Evolutionary conservation across 768 basidiomycete genomes (phyloP), one percentile per base, ranked within the genome.

Genomic region (Tricholoma hemisulphureum): DNA sequence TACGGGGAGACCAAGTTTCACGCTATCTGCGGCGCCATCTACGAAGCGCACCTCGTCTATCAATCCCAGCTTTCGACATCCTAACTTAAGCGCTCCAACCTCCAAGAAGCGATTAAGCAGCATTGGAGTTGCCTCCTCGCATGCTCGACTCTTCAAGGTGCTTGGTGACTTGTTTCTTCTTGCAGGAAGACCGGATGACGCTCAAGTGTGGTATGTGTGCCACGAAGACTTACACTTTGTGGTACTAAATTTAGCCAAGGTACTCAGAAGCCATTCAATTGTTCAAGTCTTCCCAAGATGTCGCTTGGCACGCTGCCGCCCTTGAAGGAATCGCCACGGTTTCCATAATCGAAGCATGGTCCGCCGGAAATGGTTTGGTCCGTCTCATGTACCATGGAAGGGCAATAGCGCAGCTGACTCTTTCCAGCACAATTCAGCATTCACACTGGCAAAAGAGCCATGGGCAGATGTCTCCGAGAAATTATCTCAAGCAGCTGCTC

Each of bases 101-200:
- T 67, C 76, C 29, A 86, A 85, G 71, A 88, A 90, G 64, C 82
- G 91, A 32, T 65, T 82, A 59, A 84, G 84, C 63, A 76, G 80
- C 43, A 78, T 86, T 63, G 84, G 88, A 16, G 82, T 83, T 2
- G 83, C 86, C 13, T 89, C 90, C 8, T 89, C 91, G 2, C 90
- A 90, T 71, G 96, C 89, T 23, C 78, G 96, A 56, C 78, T 96
- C 34, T 90, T 86, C 72, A 98, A 96, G 73, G 80, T 95, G 23
- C 80, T 93, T 13, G 96, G 87, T 1, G 94, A 98, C 70, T 82
- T 97, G 63, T 95, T 89, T 73, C 74, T 98, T 16, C 75, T 98
- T 23, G 82, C 93, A 6, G 96, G 97, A n/a, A 80, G 92, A 61
- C 82, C 85, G 34, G 84, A 86, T 50, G 95, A 98, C 66, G 89